Percentiles rank a stretch among this genome's conserved stretches.
Evolutionary conservation across 2,329 filamentous ascomycete species (phyloP).

Genomic region (Penicillium psychrosexuale): DNA sequence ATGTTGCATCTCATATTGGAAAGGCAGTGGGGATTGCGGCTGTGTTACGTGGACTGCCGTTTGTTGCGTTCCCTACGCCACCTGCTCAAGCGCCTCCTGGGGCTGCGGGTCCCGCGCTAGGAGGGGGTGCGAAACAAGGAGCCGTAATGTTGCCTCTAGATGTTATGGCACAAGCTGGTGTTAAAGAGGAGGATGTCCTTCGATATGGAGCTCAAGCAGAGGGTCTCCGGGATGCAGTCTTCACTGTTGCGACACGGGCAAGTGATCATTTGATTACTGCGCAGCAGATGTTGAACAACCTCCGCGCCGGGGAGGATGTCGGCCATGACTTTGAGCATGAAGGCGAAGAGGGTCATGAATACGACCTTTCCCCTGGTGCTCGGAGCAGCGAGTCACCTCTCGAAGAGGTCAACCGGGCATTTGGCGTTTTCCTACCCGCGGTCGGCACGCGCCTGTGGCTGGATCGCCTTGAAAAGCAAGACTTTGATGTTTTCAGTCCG

Average conservation of each 20-base stretch:
- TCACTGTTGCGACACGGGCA: slow-evolving; percentile 85
- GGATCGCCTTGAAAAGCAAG: slow-evolving; percentile 68
- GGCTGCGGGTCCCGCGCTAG: slow-evolving; percentile 34
- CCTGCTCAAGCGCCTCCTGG: slow-evolving; percentile 55
- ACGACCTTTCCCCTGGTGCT: slow-evolving; percentile 43
- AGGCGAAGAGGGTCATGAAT: slow-evolving; percentile 66
- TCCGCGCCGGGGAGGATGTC: slow-evolving; percentile 68
- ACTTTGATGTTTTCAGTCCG: slow-evolving; percentile 78
- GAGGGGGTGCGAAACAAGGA: slow-evolving; percentile 51
- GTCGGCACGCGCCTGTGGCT: slow-evolving; percentile 77
- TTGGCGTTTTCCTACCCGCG: slow-evolving; percentile 77
- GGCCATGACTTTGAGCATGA: slow-evolving; percentile 89
- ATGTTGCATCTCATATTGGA: slow-evolving; percentile 90
- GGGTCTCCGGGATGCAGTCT: slow-evolving; percentile 84
- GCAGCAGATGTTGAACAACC: slow-evolving; percentile 80
- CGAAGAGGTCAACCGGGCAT: slow-evolving; percentile 62
- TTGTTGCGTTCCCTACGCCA: slow-evolving; percentile 75
- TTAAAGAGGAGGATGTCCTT: slow-evolving; percentile 87
- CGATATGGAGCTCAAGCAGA: slow-evolving; percentile 72
- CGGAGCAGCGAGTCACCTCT: slow-evolving; percentile 35
- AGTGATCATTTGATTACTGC: slow-evolving; percentile 95
- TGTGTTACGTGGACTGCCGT: slow-evolving; percentile 78
- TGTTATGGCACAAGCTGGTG: slow-evolving; percentile 75
- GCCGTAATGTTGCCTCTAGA: slow-evolving; percentile 80
- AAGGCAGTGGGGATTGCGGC: slow-evolving; percentile 89